These are phyloP conservation scores for Solanum clarkiae DNA, from an alignment of 257 asterid genomes.

Conservation along the genomic window DNA sequence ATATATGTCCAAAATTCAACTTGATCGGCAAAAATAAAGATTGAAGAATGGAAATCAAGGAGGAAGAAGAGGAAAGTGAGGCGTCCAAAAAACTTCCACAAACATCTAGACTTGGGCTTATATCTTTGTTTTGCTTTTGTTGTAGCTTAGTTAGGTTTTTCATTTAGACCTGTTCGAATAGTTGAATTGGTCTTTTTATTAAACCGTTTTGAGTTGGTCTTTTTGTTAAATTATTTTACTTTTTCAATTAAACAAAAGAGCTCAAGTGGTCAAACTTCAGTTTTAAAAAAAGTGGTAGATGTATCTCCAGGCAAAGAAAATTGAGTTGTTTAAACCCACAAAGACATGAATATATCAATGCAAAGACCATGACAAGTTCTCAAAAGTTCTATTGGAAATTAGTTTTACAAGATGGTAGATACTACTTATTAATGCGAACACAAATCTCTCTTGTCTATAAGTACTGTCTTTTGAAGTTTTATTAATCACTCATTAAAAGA, in stretches of 20 bases:
- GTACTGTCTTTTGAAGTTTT: background rate
- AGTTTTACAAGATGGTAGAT: background rate
- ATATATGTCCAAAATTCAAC: no score
- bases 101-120: background rate
- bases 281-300: background rate
- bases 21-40: no score
- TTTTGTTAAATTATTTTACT: background rate
- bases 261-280: background rate
- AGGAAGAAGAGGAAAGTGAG: no score
- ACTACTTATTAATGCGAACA: background rate
- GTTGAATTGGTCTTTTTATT: background rate
- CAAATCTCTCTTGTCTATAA: background rate
- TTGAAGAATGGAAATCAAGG: no score
- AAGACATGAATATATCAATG: background rate
- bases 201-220: no score
- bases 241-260: background rate
- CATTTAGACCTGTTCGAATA: background rate
- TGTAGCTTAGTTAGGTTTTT: background rate
- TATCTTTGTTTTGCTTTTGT: no score
- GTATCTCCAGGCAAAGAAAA: background rate
- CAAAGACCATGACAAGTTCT: background rate
- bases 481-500: background rate
- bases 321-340: background rate
- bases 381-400: background rate
- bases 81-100: no score